Evolutionary conservation across 169 alveolate genomes (phyloP).

Genomic region (Plasmodium vivax): DNA sequence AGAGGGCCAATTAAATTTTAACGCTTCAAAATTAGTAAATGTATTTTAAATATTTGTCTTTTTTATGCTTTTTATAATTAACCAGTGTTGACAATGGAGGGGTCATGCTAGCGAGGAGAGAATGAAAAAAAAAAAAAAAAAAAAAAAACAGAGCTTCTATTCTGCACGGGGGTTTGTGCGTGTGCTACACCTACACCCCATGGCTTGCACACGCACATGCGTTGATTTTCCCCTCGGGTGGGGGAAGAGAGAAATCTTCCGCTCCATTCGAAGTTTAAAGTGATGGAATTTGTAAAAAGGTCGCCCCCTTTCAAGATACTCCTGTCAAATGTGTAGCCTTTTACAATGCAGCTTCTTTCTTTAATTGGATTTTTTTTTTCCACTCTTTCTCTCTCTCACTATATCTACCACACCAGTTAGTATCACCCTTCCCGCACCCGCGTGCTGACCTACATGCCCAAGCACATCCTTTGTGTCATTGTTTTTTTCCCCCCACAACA

Average conservation of each 20-base stretch:
- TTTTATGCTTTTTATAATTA: slow-evolving; percentile 23
- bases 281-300: not conserved
- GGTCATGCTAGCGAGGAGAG: not conserved
- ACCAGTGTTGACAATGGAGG: not conserved
- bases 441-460: not conserved
- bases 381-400: not conserved
- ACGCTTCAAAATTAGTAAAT: slow-evolving; percentile 15
- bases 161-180: not conserved
- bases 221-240: not conserved
- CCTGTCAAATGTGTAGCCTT: not conserved
- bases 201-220: not conserved
- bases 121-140: not conserved
- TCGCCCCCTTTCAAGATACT: not conserved
- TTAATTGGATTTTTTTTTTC: not conserved
- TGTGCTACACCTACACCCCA: not conserved
- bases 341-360: not conserved
- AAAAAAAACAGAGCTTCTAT: not conserved
- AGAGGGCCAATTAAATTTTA: slow-evolving; percentile 2
- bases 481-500: not conserved
- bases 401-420: not conserved
- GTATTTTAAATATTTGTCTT: slow-evolving; percentile 42
- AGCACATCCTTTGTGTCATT: not conserved
- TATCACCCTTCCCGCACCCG: not conserved
- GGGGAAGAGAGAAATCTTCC: not conserved
- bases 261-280: not conserved